These are phyloP conservation scores for Kodamaea lidongshanica DNA, from an alignment of 805 yeast genomes.

Conservation along the genomic window DNA sequence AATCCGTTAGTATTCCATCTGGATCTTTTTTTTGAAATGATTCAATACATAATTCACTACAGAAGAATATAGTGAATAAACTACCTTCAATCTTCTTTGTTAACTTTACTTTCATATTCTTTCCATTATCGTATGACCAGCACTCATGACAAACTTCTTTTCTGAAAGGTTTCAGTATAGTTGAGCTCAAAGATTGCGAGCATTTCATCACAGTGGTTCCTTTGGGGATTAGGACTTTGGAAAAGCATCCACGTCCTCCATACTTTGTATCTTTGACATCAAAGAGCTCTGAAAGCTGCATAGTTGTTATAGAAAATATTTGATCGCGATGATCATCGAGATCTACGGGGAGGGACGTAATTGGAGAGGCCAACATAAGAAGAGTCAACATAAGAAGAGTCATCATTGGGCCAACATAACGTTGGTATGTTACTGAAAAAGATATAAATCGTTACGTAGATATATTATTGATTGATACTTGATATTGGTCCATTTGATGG, in stretches of 20 bases:
- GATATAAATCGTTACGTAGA: too few relatives aligned
- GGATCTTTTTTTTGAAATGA: slow-evolving; percentile 32
- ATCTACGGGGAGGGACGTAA: too few relatives aligned
- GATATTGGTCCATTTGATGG: too few relatives aligned
- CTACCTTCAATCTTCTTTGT: slow-evolving; percentile 12
- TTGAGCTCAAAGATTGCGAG: slow-evolving; percentile 39
- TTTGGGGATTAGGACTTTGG: slow-evolving; percentile 32
- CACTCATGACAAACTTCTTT: slow-evolving; percentile 60
- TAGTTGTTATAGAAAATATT: too few relatives aligned
- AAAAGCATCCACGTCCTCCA: slow-evolving; percentile 61
- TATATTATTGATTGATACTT: too few relatives aligned
- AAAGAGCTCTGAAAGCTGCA: slow-evolving; percentile 25
- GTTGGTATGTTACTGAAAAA: too few relatives aligned
- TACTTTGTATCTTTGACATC: slow-evolving; percentile 36
- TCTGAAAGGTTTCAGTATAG: slow-evolving; percentile 47
- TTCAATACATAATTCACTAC: slow-evolving; percentile 40
- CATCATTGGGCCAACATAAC: too few relatives aligned
- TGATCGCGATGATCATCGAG: too few relatives aligned
- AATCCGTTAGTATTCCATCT: slow-evolving; percentile 26
- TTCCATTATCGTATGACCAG: slow-evolving; percentile 44
- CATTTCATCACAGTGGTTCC: slow-evolving; percentile 39
- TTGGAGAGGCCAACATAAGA: too few relatives aligned
- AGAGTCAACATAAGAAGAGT: too few relatives aligned
- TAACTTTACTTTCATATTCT: slow-evolving; percentile 38
- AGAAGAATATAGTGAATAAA: slow-evolving; percentile 45